These are phyloP conservation scores for Aspergillus conjunctus DNA, from an alignment of 495 filamentous ascomycete genomes.

Conservation along the genomic window DNA sequence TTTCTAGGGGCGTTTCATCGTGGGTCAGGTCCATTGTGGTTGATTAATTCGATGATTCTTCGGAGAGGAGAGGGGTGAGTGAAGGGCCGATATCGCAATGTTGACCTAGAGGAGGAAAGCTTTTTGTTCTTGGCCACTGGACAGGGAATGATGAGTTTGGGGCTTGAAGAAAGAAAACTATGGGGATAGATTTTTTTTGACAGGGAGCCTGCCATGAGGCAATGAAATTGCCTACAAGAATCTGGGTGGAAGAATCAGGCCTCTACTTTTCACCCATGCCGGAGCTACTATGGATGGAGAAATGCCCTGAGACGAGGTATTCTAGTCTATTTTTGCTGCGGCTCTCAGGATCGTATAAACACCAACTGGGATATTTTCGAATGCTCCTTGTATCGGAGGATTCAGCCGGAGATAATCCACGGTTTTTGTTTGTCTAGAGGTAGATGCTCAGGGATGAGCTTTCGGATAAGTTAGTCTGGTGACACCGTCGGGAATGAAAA, in stretches of 20 bases:
- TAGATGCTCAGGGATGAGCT: neutral
- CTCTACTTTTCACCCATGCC: neutral
- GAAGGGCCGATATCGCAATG: conserved; percentile 11
- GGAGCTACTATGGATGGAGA: neutral
- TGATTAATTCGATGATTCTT: conserved; percentile 11
- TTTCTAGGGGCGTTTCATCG: conserved; percentile 11
- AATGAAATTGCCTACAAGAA: neutral
- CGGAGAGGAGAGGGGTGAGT: neutral
- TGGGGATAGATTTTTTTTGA: neutral
- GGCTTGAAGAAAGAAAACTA: neutral
- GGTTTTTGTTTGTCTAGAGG: neutral
- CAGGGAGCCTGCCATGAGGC: neutral
- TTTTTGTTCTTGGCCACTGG: neutral
- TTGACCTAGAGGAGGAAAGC: neutral
- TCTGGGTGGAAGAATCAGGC: neutral
- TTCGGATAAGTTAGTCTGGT: too few relatives aligned
- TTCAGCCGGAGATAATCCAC: too few relatives aligned
- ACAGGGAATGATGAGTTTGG: neutral
- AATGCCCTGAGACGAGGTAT: neutral
- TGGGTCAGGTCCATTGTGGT: conserved; percentile 6
- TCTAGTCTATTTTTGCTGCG: neutral
- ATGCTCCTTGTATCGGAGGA: too few relatives aligned
- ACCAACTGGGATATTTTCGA: too few relatives aligned
- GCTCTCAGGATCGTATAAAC: neutral
- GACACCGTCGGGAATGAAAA: too few relatives aligned